Evolutionary conservation across 2,329 filamentous ascomycete species (phyloP), one percentile per base, ranked within the genome.

Genomic region (Fusarium buharicum): DNA sequence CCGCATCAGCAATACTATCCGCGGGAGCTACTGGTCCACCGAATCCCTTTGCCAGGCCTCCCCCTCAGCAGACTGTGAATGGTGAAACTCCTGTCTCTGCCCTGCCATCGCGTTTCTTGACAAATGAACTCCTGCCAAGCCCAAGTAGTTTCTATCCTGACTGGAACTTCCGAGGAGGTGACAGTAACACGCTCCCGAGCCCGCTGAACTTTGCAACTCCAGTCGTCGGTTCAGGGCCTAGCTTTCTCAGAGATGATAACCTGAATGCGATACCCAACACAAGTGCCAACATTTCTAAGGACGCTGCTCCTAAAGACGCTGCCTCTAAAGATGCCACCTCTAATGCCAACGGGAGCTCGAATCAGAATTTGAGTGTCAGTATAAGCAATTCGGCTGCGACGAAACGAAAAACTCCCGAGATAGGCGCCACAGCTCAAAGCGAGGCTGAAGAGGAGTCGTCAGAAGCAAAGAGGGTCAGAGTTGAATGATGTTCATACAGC

Each of bases 161-260:
- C 62, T 97, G 93, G 93, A 89, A 90, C 66, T 93, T 91, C 74
- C 73, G 87, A 74, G 74, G 86, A 74, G 75, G 81, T 53, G 91
- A 95, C 66, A 90, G 84, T 73, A 96, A 95, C 70, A 95, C 96
- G 66, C 82, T 98, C 44, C 93, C 93, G 0, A 97, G 93, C 73
- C 95, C 95, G 10, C 79, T 98, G 63, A 96, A 93, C 59, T 97
- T 97, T 76, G 90, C 92, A 30, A 98, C 95, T 1, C 95, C 95
- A 0, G 79, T 88, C 2, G 82, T 83, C 2, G 84, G 81, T 2
- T 83, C 81, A 1, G 86, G 86, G 3, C 86, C 86, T 3, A 88
- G 85, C 55, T 89, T 89, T 65, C 68, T 89, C 50, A 78, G 85
- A 55, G 86, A 89, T 17, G 86, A 88, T 22, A 73, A 73, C 45